Percentiles rank a stretch among this genome's conserved stretches.
Conservation (phyloP, 495 filamentous ascomycete genomes). For the Penicillium crystallinum region DNA sequence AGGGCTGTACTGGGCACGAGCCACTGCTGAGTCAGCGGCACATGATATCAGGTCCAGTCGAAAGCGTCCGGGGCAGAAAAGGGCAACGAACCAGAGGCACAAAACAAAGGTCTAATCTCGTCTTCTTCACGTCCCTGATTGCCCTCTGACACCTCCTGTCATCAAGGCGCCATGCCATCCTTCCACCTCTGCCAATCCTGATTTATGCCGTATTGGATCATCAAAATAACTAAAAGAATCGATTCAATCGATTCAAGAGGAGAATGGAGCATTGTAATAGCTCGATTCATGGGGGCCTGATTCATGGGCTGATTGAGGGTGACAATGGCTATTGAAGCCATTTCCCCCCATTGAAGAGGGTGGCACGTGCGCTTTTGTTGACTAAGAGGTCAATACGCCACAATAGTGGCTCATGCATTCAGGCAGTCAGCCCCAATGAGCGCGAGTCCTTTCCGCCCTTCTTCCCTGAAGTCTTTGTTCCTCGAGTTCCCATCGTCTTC, state of each 20-base stretch:
- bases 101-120: slow-evolving; percentile 18
- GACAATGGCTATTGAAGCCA: slow-evolving; percentile 10
- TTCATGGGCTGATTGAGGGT: slow-evolving; percentile 1
- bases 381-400: slow-evolving; percentile 16
- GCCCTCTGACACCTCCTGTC: slow-evolving; percentile 28
- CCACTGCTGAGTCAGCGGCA: slow-evolving; percentile 34
- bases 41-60: slow-evolving; percentile 34
- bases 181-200: background rate
- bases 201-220: background rate
- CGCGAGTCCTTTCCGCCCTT: slow-evolving; percentile 24
- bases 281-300: slow-evolving; percentile 1
- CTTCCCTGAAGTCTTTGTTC: slow-evolving; percentile 4
- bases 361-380: slow-evolving; percentile 21
- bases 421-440: slow-evolving; percentile 9
- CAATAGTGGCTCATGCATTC: slow-evolving; percentile 17
- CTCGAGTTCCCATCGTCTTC: slow-evolving; percentile 8
- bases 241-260: background rate
- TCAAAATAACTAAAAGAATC: background rate
- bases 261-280: background rate
- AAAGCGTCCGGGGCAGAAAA: slow-evolving; percentile 29
- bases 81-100: slow-evolving; percentile 32
- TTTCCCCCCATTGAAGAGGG: slow-evolving; percentile 8
- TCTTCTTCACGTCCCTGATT: slow-evolving; percentile 18
- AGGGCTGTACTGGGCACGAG: background rate
- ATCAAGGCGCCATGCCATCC: slow-evolving; percentile 7